phyloP scores from a whole-genome alignment of 208 protist species.

The Novymonas esmeraldas region DNA sequence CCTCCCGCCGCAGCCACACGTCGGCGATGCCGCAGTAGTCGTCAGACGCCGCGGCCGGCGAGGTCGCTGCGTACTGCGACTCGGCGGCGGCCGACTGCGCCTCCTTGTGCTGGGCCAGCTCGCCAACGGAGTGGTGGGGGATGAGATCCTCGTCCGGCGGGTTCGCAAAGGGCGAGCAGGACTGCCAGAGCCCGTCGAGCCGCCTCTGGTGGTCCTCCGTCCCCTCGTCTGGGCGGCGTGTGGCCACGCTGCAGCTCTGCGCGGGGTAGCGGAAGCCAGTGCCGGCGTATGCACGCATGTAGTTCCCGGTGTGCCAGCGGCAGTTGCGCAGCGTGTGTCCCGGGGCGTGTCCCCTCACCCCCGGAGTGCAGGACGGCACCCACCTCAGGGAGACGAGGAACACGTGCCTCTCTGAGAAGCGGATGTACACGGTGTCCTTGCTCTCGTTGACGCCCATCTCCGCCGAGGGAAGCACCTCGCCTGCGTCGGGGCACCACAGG shows the following conservation, averaged over 20 bases:
- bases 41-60: neutral
- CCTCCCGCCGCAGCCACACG: slow-evolving; percentile 32
- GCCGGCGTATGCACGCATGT: slow-evolving; percentile 29
- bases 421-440: slow-evolving; percentile 21
- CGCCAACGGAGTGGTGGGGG: slow-evolving; percentile 20
- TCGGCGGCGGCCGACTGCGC: neutral
- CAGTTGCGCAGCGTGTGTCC: slow-evolving; percentile 19
- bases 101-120: slow-evolving; percentile 31
- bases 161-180: slow-evolving; percentile 15
- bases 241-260: slow-evolving; percentile 37
- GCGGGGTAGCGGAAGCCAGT: slow-evolving; percentile 30
- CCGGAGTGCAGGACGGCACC: slow-evolving; percentile 5
- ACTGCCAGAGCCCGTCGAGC: slow-evolving; percentile 28
- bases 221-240: slow-evolving; percentile 20
- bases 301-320: slow-evolving; percentile 28
- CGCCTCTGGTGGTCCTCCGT: slow-evolving; percentile 19
- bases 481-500: slow-evolving; percentile 28
- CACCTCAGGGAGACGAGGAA: slow-evolving; percentile 30
- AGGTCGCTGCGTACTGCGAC: neutral
- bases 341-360: neutral
- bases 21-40: slow-evolving; percentile 24
- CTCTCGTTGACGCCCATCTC: slow-evolving; percentile 33
- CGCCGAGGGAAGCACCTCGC: slow-evolving; percentile 6
- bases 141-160: slow-evolving; percentile 42
- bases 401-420: slow-evolving; percentile 26